Evolutionary conservation across 345 rosid genomes (phyloP).

Genomic region (Sisymbrium altissimum): DNA sequence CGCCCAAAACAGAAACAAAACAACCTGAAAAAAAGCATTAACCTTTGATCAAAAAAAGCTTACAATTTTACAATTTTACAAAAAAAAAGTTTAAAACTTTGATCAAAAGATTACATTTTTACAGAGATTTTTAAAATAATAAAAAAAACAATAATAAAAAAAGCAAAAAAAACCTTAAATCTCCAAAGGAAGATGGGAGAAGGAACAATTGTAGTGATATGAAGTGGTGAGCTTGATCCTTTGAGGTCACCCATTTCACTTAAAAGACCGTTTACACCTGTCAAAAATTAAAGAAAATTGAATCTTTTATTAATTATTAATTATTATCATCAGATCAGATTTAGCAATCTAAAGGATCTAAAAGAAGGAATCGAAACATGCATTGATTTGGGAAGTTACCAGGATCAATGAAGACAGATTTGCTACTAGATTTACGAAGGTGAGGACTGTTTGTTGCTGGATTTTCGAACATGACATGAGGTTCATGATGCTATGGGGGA

Average conservation of each 20-base stretch:
- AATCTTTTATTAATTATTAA: too few species aligned
- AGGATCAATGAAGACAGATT: slow-evolving; percentile 56
- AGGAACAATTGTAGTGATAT: slow-evolving; percentile 56
- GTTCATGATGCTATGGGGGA: slow-evolving; percentile 21
- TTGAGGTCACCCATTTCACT: slow-evolving; percentile 54
- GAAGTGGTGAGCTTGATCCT: slow-evolving; percentile 44
- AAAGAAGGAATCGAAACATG: neutral
- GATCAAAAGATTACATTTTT: neutral
- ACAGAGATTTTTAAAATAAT: neutral
- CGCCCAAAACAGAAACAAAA: slow-evolving; percentile 84
- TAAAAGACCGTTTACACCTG: slow-evolving; percentile 37
- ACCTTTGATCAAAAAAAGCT: neutral
- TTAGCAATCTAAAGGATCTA: slow-evolving; percentile 9
- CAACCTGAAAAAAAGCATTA: slow-evolving; percentile 44
- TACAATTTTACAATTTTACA: too few species aligned
- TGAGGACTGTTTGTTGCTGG: slow-evolving; percentile 60
- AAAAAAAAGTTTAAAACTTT: neutral
- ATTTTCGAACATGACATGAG: slow-evolving; percentile 57
- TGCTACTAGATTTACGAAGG: slow-evolving; percentile 76
- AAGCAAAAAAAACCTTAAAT: slow-evolving; percentile 57
- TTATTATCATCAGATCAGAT: slow-evolving; percentile 3
- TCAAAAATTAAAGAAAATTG: neutral
- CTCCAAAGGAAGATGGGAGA: slow-evolving; percentile 85
- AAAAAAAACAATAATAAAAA: too few species aligned
- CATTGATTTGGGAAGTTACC: slow-evolving; percentile 36